phyloP scores from a whole-genome alignment of 768 basidiomycete species.

The Hygrocybe coccinea region DNA sequence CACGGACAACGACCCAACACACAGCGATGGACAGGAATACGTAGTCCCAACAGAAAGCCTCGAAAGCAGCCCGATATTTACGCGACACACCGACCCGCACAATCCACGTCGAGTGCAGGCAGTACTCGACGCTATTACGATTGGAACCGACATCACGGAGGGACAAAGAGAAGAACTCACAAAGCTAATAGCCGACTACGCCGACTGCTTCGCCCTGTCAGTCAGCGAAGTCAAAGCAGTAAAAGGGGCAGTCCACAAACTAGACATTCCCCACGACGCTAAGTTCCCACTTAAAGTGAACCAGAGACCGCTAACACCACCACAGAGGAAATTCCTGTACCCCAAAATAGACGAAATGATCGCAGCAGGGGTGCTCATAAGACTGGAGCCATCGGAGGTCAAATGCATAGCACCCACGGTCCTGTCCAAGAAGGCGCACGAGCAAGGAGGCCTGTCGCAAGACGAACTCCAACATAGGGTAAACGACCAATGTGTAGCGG shows the following conservation, averaged over 20 bases:
- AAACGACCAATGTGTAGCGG: conserved; percentile 30
- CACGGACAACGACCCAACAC: conserved; percentile 29
- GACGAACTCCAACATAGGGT: conserved; percentile 32
- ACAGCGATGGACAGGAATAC: too few species aligned
- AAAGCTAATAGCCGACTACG: too few species aligned
- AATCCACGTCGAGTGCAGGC: too few species aligned
- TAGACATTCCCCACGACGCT: conserved; percentile 27
- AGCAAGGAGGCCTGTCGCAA: conserved; percentile 23
- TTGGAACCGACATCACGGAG: conserved; percentile 33
- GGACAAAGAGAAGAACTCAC: too few species aligned
- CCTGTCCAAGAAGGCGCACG: conserved; percentile 35
- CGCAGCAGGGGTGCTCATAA: too few species aligned
- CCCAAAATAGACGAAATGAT: too few species aligned
- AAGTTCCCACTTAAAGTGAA: conserved; percentile 30
- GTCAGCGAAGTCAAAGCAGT: too few species aligned
- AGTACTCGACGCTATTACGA: conserved; percentile 38
- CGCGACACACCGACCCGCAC: too few species aligned
- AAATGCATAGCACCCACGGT: conserved; percentile 33
- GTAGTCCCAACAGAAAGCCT: too few species aligned
- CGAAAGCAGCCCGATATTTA: too few species aligned
- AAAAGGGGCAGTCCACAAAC: conserved; percentile 29
- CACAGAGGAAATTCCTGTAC: too few species aligned
- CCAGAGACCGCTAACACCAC: conserved; percentile 28
- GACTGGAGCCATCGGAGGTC: conserved; percentile 26
- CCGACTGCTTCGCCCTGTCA: too few species aligned